Evolutionary conservation across 345 rosid species (phyloP).

Genomic region (Salix caprea): DNA sequence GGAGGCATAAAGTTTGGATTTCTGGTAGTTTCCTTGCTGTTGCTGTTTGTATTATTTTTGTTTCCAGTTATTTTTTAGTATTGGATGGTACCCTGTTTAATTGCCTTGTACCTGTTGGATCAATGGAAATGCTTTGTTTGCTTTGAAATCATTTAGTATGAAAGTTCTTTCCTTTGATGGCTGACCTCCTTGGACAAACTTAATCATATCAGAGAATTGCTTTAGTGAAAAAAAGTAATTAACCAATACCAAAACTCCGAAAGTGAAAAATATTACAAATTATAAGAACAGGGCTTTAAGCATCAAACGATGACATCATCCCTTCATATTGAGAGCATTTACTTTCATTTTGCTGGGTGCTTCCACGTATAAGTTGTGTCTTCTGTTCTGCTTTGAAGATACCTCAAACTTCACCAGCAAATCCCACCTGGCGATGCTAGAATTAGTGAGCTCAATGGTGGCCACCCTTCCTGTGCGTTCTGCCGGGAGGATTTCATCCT

Average conservation of each 20-base stretch:
- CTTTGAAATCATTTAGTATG: not conserved
- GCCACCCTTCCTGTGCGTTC: constrained; percentile 26
- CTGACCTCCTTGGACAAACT: not conserved
- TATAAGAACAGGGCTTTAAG: not conserved
- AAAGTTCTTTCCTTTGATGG: not conserved
- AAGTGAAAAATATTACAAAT: not conserved
- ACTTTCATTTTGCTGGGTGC: not conserved
- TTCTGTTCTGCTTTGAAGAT: not conserved
- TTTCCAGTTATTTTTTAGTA: not conserved
- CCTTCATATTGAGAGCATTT: not conserved
- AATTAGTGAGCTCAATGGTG: constrained; percentile 19
- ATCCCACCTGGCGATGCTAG: constrained; percentile 22
- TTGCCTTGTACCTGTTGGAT: not conserved
- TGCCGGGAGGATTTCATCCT: constrained; percentile 22
- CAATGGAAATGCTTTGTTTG: constrained; percentile 3
- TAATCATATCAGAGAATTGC: not conserved
- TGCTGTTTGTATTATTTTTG: not conserved
- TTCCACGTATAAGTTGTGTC: not conserved
- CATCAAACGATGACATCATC: constrained; percentile 3
- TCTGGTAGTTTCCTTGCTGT: not conserved
- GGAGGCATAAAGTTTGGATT: constrained; percentile 4
- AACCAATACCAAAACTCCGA: not conserved
- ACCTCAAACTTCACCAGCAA: constrained; percentile 8
- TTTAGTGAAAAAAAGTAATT: not conserved
- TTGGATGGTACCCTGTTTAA: not conserved